These are phyloP conservation scores for Parmelia sp. DNA, from an alignment of 495 filamentous ascomycete species.

Conservation along the genomic window DNA sequence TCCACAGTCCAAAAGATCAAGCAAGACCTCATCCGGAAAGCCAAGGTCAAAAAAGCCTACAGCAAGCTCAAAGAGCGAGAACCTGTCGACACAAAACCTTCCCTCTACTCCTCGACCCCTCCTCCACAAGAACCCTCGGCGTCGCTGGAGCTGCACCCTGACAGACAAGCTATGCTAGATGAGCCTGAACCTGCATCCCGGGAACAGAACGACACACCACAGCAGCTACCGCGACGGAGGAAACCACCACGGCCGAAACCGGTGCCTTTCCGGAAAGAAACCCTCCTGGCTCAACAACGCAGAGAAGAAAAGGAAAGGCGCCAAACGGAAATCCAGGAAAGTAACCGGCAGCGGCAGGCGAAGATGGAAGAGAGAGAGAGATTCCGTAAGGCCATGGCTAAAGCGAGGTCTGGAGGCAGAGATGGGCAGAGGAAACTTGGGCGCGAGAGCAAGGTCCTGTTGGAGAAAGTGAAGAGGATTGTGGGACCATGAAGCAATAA, in stretches of 20 bases:
- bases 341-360: slow-evolving; percentile 37
- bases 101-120: slow-evolving; percentile 1
- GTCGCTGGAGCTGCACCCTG: slow-evolving; percentile 60
- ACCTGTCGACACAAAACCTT: slow-evolving; percentile 26
- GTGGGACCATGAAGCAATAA: slow-evolving; percentile 2
- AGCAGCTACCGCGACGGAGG: slow-evolving; percentile 30
- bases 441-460: slow-evolving; percentile 71
- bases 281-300: slow-evolving; percentile 59
- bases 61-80: slow-evolving; percentile 73
- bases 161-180: slow-evolving; percentile 62
- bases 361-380: slow-evolving; percentile 57
- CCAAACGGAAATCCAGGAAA: slow-evolving; percentile 49
- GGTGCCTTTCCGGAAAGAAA: slow-evolving; percentile 70
- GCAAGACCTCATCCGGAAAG: slow-evolving; percentile 79
- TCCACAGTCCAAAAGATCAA: slow-evolving; percentile 83
- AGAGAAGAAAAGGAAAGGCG: slow-evolving; percentile 59
- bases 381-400: slow-evolving; percentile 62
- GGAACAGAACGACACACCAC: slow-evolving; percentile 23
- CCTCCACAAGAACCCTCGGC: slow-evolving; percentile 29
- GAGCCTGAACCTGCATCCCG: slow-evolving; percentile 33
- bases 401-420: slow-evolving; percentile 66
- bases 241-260: slow-evolving; percentile 45
- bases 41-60: slow-evolving; percentile 90
- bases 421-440: slow-evolving; percentile 81
- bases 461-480: slow-evolving; percentile 57